These are phyloP conservation scores for Mucor lusitanicus DNA, from an alignment of 371 early-diverging fungal genomes.

Conservation along the genomic window DNA sequence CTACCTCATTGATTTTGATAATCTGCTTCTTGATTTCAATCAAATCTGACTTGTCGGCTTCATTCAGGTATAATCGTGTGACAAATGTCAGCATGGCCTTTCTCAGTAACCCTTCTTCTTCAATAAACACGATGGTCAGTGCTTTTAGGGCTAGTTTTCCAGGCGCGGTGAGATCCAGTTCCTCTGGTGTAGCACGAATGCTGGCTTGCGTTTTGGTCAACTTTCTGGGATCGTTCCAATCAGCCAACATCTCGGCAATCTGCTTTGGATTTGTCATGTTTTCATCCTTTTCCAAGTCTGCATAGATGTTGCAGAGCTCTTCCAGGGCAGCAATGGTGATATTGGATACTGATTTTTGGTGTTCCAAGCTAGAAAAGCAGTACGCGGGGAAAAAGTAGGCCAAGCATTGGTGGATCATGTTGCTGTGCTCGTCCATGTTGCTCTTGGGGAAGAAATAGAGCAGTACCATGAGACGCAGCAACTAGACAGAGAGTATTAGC, in stretches of 20 bases:
- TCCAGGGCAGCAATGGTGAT: conserved; percentile 40
- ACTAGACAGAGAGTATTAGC: conserved; percentile 28
- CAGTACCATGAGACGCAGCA: conserved; percentile 67
- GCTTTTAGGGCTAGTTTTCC: conserved; percentile 44
- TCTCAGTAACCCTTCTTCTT: conserved; percentile 23
- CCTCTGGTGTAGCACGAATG: background rate
- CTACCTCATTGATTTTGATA: conserved; percentile 38
- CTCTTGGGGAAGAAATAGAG: conserved; percentile 81
- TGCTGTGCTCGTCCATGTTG: conserved; percentile 50
- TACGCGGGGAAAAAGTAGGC: conserved; percentile 86
- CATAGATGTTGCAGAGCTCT: conserved; percentile 36
- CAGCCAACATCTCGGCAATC: conserved; percentile 58
- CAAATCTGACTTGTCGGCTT: conserved; percentile 27
- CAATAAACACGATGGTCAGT: conserved; percentile 30
- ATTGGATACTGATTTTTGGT: conserved; percentile 59
- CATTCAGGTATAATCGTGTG: conserved; percentile 34
- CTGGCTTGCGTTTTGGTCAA: conserved; percentile 34
- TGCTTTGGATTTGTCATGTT: conserved; percentile 54
- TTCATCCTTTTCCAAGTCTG: conserved; percentile 42
- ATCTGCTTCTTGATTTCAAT: conserved; percentile 26
- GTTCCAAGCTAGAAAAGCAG: conserved; percentile 68
- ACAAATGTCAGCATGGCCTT: conserved; percentile 47
- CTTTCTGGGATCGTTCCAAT: conserved; percentile 63
- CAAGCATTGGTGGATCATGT: conserved; percentile 77
- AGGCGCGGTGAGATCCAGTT: conserved; percentile 14